A percentile compares a stretch with the other conserved stretches of the same genome.
Conservation (phyloP, 2,329 filamentous ascomycete species). For the Colletotrichum simmondsii region DNA sequence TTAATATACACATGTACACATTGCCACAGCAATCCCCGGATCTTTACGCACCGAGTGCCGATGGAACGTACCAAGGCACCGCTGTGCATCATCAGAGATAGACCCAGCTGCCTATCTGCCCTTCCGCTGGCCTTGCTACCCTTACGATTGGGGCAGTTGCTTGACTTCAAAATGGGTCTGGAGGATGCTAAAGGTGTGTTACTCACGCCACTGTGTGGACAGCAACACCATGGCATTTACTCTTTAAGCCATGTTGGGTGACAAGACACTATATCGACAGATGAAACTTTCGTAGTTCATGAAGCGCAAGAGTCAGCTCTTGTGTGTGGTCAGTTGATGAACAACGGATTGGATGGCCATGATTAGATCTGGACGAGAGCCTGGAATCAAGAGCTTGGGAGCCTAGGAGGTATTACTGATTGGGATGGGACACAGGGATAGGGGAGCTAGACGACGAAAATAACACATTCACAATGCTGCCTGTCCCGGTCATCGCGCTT, state of each 20-base stretch:
- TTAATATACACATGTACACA: constrained; percentile 28
- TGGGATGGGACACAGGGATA: constrained; percentile 2
- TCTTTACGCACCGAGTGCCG: background rate
- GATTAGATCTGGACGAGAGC: background rate
- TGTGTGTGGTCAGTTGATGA: constrained; percentile 16
- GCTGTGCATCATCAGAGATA: background rate
- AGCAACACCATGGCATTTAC: background rate
- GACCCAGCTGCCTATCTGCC: constrained; percentile 1
- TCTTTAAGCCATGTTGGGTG: too few species aligned
- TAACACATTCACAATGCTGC: background rate
- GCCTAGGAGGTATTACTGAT: background rate
- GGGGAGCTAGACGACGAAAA: constrained; percentile 16
- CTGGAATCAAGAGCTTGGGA: background rate
- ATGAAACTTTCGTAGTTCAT: background rate
- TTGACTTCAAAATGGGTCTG: background rate
- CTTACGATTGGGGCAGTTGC: background rate
- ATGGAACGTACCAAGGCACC: background rate
- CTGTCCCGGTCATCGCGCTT: background rate
- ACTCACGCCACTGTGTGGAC: background rate
- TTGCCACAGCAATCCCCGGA: constrained; percentile 5
- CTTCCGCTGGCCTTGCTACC: background rate
- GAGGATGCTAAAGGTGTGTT: background rate
- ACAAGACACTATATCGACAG: background rate
- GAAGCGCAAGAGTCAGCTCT: background rate
- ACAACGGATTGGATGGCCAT: background rate